Percentiles rank a stretch among this genome's conserved stretches.
These are phyloP conservation scores for Mycena amicta DNA, from an alignment of 768 basidiomycete genomes.

Conservation along the genomic window DNA sequence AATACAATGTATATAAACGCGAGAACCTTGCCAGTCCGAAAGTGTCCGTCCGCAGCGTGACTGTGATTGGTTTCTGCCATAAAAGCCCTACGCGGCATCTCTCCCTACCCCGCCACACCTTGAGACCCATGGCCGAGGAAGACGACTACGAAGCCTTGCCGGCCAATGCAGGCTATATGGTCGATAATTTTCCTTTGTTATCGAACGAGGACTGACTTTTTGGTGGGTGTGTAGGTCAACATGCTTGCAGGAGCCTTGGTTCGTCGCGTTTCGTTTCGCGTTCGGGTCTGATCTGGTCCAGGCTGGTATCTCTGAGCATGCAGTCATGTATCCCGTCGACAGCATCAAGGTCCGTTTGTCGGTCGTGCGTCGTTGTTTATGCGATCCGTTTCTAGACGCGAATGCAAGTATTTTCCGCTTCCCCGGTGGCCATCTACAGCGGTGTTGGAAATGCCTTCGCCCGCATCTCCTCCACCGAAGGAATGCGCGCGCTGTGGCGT, in stretches of 20 bases:
- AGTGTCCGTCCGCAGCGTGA: not conserved
- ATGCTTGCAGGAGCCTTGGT: slow-evolving; percentile 97
- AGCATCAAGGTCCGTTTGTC: slow-evolving; percentile 84
- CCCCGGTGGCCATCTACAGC: slow-evolving; percentile 83
- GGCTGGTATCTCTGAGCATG: slow-evolving; percentile 99
- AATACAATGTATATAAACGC: not conserved
- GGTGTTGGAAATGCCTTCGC: slow-evolving; percentile 90
- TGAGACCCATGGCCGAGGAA: slow-evolving; percentile 18
- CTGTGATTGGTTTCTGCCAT: not conserved
- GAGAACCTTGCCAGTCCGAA: not conserved
- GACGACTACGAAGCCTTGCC: slow-evolving; percentile 23
- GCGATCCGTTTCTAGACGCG: slow-evolving; percentile 67
- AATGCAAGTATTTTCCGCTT: slow-evolving; percentile 95
- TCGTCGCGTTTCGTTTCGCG: slow-evolving; percentile 34
- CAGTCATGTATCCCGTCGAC: slow-evolving; percentile 98
- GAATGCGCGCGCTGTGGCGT: slow-evolving; percentile 88
- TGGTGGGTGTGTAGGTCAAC: slow-evolving; percentile 73
- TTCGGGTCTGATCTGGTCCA: slow-evolving; percentile 32
- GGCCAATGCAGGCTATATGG: slow-evolving; percentile 19
- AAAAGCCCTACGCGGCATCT: slow-evolving; percentile 3
- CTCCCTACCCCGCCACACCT: not conserved
- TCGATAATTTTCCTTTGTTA: not conserved
- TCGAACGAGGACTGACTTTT: slow-evolving; percentile 6
- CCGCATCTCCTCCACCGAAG: slow-evolving; percentile 93
- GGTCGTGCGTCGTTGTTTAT: slow-evolving; percentile 4